These are phyloP conservation scores for Oxytropis ochrocephala DNA, from an alignment of 306 rosid genomes.

Conservation along the genomic window DNA sequence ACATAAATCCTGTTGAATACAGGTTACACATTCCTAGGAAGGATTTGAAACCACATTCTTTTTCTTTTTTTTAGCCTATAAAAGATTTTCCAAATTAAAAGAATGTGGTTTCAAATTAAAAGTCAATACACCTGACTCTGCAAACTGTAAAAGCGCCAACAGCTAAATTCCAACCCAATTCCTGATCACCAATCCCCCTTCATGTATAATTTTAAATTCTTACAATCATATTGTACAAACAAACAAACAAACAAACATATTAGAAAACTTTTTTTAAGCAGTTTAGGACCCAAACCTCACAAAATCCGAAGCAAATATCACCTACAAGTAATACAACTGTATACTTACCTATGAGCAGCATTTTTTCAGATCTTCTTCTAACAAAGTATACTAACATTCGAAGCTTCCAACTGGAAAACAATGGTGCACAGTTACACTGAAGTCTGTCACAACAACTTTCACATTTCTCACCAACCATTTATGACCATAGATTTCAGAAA, in stretches of 20 bases:
- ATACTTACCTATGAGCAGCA: not conserved
- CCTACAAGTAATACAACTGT: not conserved
- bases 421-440: conserved; percentile 18
- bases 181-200: not conserved
- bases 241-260: not conserved
- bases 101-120: too few relatives aligned
- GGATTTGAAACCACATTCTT: too few relatives aligned
- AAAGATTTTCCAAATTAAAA: too few relatives aligned
- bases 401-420: conserved; percentile 24
- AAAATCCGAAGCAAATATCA: conserved; percentile 12
- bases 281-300: not conserved
- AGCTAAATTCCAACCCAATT: not conserved
- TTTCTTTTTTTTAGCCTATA: too few relatives aligned
- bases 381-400: conserved; percentile 8
- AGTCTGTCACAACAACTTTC: conserved; percentile 19
- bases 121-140: not conserved
- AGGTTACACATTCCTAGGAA: too few relatives aligned
- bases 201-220: not conserved
- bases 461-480: conserved; percentile 22
- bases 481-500: conserved; percentile 21
- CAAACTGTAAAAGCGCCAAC: not conserved
- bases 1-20: too few relatives aligned
- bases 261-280: not conserved
- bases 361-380: conserved; percentile 11
- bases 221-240: not conserved